Evolutionary conservation across 192 early-diverging fungal species (phyloP), one percentile per base, ranked within the genome.

Genomic region (Rhizoclosmatium globosum): DNA sequence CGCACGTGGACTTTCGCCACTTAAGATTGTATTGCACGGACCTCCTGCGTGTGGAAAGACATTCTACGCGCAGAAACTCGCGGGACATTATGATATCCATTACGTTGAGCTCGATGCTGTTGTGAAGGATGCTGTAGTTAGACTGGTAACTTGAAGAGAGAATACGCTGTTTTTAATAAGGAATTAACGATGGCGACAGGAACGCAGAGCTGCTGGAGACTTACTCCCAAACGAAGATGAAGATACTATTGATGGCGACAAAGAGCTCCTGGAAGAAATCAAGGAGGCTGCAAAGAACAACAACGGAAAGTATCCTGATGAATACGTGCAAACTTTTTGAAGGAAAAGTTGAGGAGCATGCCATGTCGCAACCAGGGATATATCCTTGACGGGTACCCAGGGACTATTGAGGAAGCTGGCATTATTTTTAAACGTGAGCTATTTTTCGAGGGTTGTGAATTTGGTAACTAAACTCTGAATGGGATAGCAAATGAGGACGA

Each of bases 361-460:
- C 89, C 89, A 3, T 91, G 87, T 70, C 56, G 85, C 9, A 91
- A 91, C 69, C 90, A 91, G 68, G 90, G 90, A 6, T 91, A 90
- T 68, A 82, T 91, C 17, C 60, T 91, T 3, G 90, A 91, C 65
- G 89, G 86, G 43, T 91, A 67, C 68, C 90, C 90, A n/a, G 70
- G 53, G 17, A 82, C 75, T 1, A 53, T 84, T 47, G 85, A 89
- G 7, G 86, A 89, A 72, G 89, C 86, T 2, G 57, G 53, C 21
- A 79, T 83, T 71, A 48, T 91, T 21, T 90, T 88, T 61, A 82
- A 81, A 78, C 67, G 89, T 90, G 67, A 47, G 77, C 45, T 53
- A 79, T 21, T 21, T 13, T 48, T 31, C 31, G 31, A 31, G 31
- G 31, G 31, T 31, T 31, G 31, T 31, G 31, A 31, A 31, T 31